A percentile compares a stretch with the other conserved stretches of the same genome.
Evolutionary conservation across 148 eudicot species (phyloP).

Genomic region (Cornus suecica): DNA sequence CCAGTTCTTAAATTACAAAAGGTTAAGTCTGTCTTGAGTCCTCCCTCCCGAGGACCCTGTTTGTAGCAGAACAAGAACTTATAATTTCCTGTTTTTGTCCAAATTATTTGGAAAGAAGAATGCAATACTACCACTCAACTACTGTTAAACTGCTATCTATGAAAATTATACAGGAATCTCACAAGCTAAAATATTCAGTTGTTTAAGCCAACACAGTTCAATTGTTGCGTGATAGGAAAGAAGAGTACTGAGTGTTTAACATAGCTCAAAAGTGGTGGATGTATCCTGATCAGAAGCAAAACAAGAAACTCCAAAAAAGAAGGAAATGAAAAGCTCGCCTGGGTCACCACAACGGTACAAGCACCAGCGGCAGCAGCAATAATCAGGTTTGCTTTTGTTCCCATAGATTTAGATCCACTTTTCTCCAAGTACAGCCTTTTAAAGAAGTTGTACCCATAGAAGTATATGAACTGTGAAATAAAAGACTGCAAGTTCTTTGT

Average conservation of each 20-base stretch:
- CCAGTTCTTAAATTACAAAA: no score
- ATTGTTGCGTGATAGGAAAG: neutral
- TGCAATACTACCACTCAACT: neutral
- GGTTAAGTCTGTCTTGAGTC: no score
- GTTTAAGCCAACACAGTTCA: neutral
- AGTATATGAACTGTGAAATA: constrained; percentile 72
- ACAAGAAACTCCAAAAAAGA: neutral
- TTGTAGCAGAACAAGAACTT: no score
- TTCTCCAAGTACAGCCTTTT: constrained; percentile 77
- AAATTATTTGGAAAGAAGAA: neutral
- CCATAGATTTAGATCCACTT: constrained; percentile 70
- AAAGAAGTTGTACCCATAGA: constrained; percentile 90
- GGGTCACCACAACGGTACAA: constrained; percentile 75
- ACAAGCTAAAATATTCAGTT: neutral
- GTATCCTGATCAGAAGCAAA: neutral
- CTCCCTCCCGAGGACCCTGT: no score
- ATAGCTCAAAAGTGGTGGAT: no score
- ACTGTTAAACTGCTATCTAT: neutral
- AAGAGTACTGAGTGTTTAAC: no score
- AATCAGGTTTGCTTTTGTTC: constrained; percentile 77
- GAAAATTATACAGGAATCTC: neutral
- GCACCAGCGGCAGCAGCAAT: constrained; percentile 93
- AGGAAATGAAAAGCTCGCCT: constrained; percentile 41
- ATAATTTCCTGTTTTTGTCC: neutral
- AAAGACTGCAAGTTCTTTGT: constrained; percentile 92